Conservation (phyloP, 2,329 filamentous ascomycete species). For the Coniella lustricola region DNA sequence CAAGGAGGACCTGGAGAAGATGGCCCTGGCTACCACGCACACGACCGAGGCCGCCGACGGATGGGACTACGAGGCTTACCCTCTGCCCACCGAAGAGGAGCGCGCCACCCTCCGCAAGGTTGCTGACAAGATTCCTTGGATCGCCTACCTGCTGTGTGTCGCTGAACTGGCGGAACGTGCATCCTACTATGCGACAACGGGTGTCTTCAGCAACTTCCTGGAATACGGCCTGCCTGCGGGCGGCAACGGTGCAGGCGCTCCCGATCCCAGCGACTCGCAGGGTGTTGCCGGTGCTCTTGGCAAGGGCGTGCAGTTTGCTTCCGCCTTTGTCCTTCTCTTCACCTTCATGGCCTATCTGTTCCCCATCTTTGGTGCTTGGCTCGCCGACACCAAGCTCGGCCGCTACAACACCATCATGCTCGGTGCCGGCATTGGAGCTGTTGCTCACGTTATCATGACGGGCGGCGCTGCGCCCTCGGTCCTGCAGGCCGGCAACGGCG, state of each 20-base stretch:
- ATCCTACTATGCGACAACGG: slow-evolving; percentile 44
- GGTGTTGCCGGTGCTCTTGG: slow-evolving; percentile 43
- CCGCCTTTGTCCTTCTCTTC: slow-evolving; percentile 38
- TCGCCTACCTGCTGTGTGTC: slow-evolving; percentile 40
- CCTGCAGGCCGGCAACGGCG: slow-evolving; percentile 41
- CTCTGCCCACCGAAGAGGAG: slow-evolving; percentile 41
- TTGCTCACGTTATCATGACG: slow-evolving; percentile 59
- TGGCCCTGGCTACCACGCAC: background rate
- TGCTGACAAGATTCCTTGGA: slow-evolving; percentile 34
- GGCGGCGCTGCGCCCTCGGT: slow-evolving; percentile 54
- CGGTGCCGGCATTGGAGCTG: slow-evolving; percentile 47
- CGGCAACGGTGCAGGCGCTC: slow-evolving; percentile 27
- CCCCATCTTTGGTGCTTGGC: slow-evolving; percentile 44
- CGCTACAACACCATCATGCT: slow-evolving; percentile 59
- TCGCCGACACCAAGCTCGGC: slow-evolving; percentile 60
- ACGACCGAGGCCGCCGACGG: background rate
- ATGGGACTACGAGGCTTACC: slow-evolving; percentile 23
- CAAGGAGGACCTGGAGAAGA: background rate
- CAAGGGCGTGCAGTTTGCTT: slow-evolving; percentile 41
- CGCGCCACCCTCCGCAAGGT: slow-evolving; percentile 37
- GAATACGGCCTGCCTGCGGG: slow-evolving; percentile 43
- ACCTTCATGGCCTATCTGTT: slow-evolving; percentile 42
- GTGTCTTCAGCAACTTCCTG: slow-evolving; percentile 49
- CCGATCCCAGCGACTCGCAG: slow-evolving; percentile 24
- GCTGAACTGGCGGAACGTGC: slow-evolving; percentile 46